Percentiles rank a stretch among this genome's conserved stretches.
Evolutionary conservation across 352 stramenopile genomes (phyloP).

Genomic region (Phytophthora multivora): DNA sequence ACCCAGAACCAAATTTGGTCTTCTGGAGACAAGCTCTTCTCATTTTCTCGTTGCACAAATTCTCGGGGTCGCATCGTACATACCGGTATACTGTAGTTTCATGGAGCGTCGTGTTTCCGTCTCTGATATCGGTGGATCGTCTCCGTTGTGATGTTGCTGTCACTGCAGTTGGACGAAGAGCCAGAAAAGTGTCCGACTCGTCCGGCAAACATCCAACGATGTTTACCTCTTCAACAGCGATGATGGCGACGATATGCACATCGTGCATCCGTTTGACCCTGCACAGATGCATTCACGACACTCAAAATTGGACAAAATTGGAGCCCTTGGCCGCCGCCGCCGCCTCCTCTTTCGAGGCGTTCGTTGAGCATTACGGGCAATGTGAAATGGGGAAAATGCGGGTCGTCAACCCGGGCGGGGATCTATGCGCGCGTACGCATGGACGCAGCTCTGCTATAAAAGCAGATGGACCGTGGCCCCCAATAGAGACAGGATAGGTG

Average conservation of each 20-base stretch:
- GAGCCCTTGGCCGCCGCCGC: background rate
- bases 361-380: background rate
- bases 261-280: background rate
- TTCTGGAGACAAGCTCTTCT: too few relatives aligned
- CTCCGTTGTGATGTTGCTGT: constrained; percentile 19
- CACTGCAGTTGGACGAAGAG: constrained; percentile 15
- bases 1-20: too few relatives aligned
- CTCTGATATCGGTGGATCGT: constrained; percentile 14
- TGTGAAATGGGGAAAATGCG: background rate
- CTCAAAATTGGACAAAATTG: background rate
- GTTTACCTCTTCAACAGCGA: background rate
- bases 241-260: background rate
- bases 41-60: too few relatives aligned
- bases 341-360: constrained; percentile 1
- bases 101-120: background rate
- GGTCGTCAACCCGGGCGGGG: constrained; percentile 26
- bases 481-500: constrained; percentile 10
- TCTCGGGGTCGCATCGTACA: too few relatives aligned
- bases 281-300: too few relatives aligned
- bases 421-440: constrained; percentile 29
- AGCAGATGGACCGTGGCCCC: constrained; percentile 22
- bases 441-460: constrained; percentile 22
- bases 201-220: constrained; percentile 1
- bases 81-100: too few relatives aligned
- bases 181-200: constrained; percentile 25